Evolutionary conservation across 495 filamentous ascomycete species (phyloP).

Genomic region (Penicillium crystallinum): DNA sequence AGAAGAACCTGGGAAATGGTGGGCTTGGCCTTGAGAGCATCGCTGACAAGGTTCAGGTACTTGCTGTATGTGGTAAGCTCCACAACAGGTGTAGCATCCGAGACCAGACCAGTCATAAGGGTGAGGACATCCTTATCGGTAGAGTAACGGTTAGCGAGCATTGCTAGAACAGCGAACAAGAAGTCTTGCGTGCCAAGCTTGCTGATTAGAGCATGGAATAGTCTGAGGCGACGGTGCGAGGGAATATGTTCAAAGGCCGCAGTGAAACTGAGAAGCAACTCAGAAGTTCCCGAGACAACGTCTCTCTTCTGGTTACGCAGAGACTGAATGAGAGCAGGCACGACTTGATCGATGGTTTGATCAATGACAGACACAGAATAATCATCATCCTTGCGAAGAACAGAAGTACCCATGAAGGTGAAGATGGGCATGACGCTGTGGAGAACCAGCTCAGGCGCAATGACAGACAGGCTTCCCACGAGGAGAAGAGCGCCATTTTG

Average conservation of each 20-base stretch:
- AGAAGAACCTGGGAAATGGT: constrained; percentile 64
- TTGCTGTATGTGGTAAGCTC: constrained; percentile 66
- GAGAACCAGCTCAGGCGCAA: constrained; percentile 80
- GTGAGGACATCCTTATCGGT: constrained; percentile 42
- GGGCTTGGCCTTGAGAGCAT: constrained; percentile 67
- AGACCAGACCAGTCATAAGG: constrained; percentile 38
- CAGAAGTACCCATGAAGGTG: constrained; percentile 89
- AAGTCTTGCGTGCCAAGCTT: constrained; percentile 82
- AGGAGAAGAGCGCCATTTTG: constrained; percentile 90
- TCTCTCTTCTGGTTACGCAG: constrained; percentile 72
- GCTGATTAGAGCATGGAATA: constrained; percentile 73
- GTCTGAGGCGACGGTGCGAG: constrained; percentile 66
- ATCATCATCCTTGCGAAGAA: constrained; percentile 85
- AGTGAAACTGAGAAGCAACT: constrained; percentile 85
- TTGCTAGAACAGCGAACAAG: constrained; percentile 42
- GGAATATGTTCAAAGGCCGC: constrained; percentile 95
- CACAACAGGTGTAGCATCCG: constrained; percentile 54
- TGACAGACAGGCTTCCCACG: constrained; percentile 73
- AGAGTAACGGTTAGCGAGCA: constrained; percentile 44
- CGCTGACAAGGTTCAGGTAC: constrained; percentile 64
- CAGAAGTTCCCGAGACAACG: constrained; percentile 71
- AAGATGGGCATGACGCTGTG: constrained; percentile 99
- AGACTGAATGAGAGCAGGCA: constrained; percentile 84
- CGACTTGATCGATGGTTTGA: constrained; percentile 78
- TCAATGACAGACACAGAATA: constrained; percentile 91